Evolutionary conservation across 768 basidiomycete species (phyloP).

Genomic region (Brasilioporus rufonigricans): DNA sequence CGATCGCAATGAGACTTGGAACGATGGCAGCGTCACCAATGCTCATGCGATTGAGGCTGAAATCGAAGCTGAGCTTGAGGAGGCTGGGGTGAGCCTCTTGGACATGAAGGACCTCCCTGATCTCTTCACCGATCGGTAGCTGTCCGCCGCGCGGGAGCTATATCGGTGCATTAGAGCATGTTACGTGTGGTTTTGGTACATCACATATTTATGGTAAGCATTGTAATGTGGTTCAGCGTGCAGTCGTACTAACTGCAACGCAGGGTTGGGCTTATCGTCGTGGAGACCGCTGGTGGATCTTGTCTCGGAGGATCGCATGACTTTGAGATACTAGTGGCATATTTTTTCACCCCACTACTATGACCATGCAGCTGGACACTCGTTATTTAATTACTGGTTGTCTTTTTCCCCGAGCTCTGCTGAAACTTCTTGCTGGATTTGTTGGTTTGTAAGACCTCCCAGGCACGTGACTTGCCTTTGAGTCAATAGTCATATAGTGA

Average conservation of each 20-base stretch:
- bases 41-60: slow-evolving; percentile 54
- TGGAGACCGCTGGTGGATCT: background rate
- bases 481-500: too few relatives aligned
- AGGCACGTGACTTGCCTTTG: too few relatives aligned
- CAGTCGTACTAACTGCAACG: background rate
- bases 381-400: background rate
- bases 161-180: too few relatives aligned
- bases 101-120: slow-evolving; percentile 64
- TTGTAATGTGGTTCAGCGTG: background rate
- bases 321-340: too few relatives aligned
- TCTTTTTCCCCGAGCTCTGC: background rate
- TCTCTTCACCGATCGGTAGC: slow-evolving; percentile 59
- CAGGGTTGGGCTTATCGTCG: too few relatives aligned
- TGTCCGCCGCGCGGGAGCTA: background rate
- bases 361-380: background rate
- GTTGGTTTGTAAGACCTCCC: slow-evolving; percentile 12
- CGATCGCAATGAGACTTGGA: slow-evolving; percentile 61
- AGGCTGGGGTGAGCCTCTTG: slow-evolving; percentile 61
- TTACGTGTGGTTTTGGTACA: background rate
- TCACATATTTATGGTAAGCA: slow-evolving; percentile 14
- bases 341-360: background rate
- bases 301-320: too few relatives aligned
- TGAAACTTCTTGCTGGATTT: background rate
- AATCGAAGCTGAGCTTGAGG: slow-evolving; percentile 66
- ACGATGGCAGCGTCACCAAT: slow-evolving; percentile 52